These are phyloP conservation scores for Termitomyces bulborhizus DNA, from an alignment of 768 basidiomycete species.

Conservation along the genomic window DNA sequence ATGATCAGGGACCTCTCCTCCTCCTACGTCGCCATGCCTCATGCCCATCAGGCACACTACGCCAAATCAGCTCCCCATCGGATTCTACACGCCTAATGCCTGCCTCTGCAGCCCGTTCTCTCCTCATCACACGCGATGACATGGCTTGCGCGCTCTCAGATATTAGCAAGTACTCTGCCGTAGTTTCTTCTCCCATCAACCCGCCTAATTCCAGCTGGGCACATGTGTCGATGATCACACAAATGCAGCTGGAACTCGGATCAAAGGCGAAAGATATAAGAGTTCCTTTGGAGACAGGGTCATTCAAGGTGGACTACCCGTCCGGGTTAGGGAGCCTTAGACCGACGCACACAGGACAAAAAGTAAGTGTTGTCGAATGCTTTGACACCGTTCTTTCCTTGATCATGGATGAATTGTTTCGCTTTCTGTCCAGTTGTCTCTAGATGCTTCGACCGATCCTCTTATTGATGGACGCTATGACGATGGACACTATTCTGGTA, in stretches of 20 bases:
- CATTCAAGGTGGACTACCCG: background rate
- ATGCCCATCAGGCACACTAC: constrained; percentile 1
- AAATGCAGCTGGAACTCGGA: background rate
- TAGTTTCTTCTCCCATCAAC: background rate
- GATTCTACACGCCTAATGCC: constrained; percentile 1
- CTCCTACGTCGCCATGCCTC: constrained; percentile 1
- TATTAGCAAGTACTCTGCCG: background rate
- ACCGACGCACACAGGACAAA: background rate
- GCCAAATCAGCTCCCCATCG: background rate
- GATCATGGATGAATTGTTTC: background rate
- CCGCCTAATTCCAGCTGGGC: background rate
- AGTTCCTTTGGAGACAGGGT: background rate
- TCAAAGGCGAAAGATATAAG: constrained; percentile 2
- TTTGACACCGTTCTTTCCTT: background rate
- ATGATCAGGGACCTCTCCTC: background rate
- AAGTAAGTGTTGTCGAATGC: background rate
- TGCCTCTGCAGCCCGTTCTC: background rate
- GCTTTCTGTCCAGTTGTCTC: background rate
- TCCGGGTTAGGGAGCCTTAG: background rate
- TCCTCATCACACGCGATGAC: background rate
- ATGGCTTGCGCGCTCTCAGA: background rate
- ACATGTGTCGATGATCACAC: constrained; percentile 1
- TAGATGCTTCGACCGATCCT: background rate
- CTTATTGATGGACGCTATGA: background rate
- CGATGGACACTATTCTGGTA: background rate